Evolutionary conservation across 192 early-diverging fungal genomes (phyloP).

Genomic region (Backusella tuberculispora): DNA sequence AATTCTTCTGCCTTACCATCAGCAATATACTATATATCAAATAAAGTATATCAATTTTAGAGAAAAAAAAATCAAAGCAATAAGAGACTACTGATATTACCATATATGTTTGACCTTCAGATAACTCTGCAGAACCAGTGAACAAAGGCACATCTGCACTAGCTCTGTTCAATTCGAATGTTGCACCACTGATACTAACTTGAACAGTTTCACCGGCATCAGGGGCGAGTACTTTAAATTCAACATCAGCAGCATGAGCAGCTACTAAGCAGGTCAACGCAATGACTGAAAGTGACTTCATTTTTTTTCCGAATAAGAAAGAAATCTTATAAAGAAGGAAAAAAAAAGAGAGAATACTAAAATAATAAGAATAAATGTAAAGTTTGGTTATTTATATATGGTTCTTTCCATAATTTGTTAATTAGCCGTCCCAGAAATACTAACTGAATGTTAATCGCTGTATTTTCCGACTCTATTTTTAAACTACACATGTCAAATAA

Average conservation of each 20-base stretch:
- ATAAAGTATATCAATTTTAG: background rate
- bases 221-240: constrained; percentile 46
- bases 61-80: background rate
- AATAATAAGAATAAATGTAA: background rate
- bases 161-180: constrained; percentile 2
- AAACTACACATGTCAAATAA: background rate
- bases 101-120: background rate
- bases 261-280: constrained; percentile 27
- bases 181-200: constrained; percentile 28
- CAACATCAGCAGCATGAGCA: constrained; percentile 37
- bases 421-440: background rate
- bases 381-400: background rate
- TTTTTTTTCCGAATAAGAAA: background rate
- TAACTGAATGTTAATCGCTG: background rate
- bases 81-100: background rate
- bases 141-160: background rate
- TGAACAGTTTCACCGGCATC: constrained; percentile 29
- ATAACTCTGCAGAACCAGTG: background rate
- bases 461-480: background rate
- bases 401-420: background rate
- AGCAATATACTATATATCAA: constrained; percentile 34
- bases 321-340: background rate
- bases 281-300: constrained; percentile 17
- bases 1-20: constrained; percentile 39
- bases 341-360: background rate